Base-by-base conservation (phyloP, 2,329 filamentous ascomycete genomes). In the Leptosphaerulina australis region DNA sequence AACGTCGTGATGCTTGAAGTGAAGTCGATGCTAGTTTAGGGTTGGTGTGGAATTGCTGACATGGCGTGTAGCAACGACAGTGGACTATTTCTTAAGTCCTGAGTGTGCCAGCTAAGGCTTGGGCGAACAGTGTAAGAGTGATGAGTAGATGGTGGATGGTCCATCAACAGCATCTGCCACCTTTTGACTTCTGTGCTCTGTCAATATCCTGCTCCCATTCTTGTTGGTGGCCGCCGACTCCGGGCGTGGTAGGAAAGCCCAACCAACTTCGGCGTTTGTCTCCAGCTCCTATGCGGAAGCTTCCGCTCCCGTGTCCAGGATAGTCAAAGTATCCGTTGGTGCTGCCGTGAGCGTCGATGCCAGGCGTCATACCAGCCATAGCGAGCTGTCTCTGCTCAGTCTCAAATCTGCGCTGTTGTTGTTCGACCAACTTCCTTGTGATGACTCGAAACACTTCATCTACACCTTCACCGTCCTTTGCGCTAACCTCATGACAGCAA, bases 391-490 rank as follows among this genome's bases (percentile, higher is more conserved):
- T 56, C 14, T 77, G 69, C 43, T 82, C 80, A 11, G 77, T 75
- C 53, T 82, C 81, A 11, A 81, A 68, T 35, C 77, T 79, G 48
- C 79, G 79, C 33, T 87, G 78, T 51, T 80, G 77, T 66, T 93
- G 83, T 76, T 97, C 93, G 4, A 87, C 85, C 14, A 88, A 75
- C 75, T 96, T 96, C 64, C 95, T 80, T 7, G 92, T 94, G 35
- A 91, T 88, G 20, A 96, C 90, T 1, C 93, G 83, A 65, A 97
- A 97, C 0, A 99, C 91, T 74, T 97, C 94, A 63, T 97, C 94
- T 14, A 99, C 92, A 14, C 93, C 93, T 77, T 97, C 92, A 48
- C 92, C 92, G 66, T 88, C 91, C 78, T 95, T 93, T 37, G 93
- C 92, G 62, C 87, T 92, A 68, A 99, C 93, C 77, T 99, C 94